Conservation (phyloP, 306 rosid species). For the Dalbergia oliveri region DNA sequence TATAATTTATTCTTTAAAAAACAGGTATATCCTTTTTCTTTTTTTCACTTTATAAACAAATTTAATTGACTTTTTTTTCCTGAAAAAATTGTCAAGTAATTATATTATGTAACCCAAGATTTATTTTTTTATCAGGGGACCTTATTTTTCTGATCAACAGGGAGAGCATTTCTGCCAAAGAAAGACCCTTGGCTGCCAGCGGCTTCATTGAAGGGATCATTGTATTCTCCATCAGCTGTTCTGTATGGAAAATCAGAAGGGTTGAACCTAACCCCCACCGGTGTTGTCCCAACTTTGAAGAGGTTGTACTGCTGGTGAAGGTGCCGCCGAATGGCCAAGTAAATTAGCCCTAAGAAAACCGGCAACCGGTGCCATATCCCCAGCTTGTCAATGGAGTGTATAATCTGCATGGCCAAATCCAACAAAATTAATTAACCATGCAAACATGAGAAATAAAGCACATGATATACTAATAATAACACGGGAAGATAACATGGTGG, state of each 20-base stretch:
- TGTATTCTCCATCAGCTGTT: slow-evolving; percentile 57
- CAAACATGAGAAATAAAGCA: not conserved
- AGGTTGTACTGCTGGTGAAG: slow-evolving; percentile 68
- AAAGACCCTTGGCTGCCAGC: slow-evolving; percentile 63
- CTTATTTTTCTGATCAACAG: slow-evolving; percentile 58
- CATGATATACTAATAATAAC: not conserved
- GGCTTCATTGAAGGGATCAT: slow-evolving; percentile 66
- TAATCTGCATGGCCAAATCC: slow-evolving; percentile 41
- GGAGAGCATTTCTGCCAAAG: slow-evolving; percentile 68
- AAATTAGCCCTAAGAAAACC: slow-evolving; percentile 54
- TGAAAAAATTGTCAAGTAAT: no score
- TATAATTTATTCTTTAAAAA: no score
- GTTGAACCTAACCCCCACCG: slow-evolving; percentile 57
- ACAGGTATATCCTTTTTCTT: no score
- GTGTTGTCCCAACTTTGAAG: slow-evolving; percentile 62
- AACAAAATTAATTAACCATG: not conserved
- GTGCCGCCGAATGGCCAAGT: slow-evolving; percentile 53
- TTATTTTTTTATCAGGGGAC: slow-evolving; percentile 12
- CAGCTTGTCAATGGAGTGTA: slow-evolving; percentile 64
- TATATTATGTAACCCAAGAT: no score
- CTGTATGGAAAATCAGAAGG: slow-evolving; percentile 61
- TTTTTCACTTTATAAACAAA: no score
- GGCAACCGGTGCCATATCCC: slow-evolving; percentile 70
- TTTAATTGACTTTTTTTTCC: no score
- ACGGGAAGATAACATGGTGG: not conserved